Evolutionary conservation across 805 yeast species (phyloP).

Genomic region (Metschnikowia continentalis): DNA sequence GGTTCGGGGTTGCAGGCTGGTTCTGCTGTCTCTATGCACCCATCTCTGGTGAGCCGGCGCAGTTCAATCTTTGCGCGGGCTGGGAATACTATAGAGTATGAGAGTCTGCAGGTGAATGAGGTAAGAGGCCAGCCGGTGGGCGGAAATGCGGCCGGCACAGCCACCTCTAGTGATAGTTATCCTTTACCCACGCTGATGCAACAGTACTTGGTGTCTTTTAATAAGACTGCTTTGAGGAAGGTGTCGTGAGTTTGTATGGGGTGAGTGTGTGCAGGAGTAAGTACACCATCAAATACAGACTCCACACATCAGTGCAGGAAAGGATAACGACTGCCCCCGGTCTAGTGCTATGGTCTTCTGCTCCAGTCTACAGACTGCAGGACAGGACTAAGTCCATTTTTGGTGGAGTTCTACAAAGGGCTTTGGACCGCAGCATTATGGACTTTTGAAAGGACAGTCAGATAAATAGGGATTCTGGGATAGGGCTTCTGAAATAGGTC

Average conservation of each 20-base stretch:
- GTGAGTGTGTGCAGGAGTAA: not conserved
- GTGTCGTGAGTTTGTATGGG: not conserved
- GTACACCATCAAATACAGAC: too few species aligned
- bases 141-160: not conserved
- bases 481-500: too few species aligned
- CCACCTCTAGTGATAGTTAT: not conserved
- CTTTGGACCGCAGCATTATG: too few species aligned
- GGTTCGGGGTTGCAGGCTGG: not conserved
- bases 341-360: too few species aligned
- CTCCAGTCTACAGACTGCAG: too few species aligned
- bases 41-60: slow-evolving; percentile 1
- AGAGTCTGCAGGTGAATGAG: slow-evolving; percentile 1
- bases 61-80: not conserved
- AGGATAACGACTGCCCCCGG: too few species aligned
- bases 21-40: not conserved
- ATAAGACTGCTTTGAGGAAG: slow-evolving; percentile 2
- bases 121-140: not conserved
- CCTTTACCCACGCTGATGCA: slow-evolving; percentile 11
- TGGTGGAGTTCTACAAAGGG: too few species aligned
- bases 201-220: slow-evolving; percentile 7
- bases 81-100: not conserved
- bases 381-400: too few species aligned
- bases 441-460: too few species aligned
- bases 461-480: too few species aligned
- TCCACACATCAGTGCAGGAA: too few species aligned